Evolutionary conservation across 2,329 filamentous ascomycete species (phyloP).

Genomic region (Paecilomyces dactylethromorphus): DNA sequence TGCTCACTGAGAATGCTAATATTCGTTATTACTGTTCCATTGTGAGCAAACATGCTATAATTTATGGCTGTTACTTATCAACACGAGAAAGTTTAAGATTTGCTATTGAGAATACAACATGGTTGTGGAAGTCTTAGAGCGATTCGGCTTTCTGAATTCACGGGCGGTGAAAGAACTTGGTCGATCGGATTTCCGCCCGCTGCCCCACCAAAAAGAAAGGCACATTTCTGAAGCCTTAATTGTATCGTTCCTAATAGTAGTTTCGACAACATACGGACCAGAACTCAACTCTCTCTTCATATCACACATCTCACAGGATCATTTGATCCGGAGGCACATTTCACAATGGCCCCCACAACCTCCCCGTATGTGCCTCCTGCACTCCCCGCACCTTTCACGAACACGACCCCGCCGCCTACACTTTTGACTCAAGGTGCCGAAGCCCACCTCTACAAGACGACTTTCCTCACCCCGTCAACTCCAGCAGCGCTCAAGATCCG

Average conservation of each 20-base stretch:
- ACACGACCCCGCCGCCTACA: conserved; percentile 54
- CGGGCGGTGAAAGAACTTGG: neutral
- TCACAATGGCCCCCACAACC: conserved; percentile 8
- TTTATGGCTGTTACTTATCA: no score
- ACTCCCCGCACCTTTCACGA: conserved; percentile 60
- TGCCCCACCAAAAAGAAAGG: neutral
- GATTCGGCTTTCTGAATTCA: neutral
- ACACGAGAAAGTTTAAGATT: no score
- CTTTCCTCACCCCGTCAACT: conserved; percentile 61
- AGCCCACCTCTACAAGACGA: conserved; percentile 84
- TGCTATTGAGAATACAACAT: no score
- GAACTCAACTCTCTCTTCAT: neutral
- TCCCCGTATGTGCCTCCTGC: conserved; percentile 23
- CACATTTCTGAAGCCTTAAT: neutral
- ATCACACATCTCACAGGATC: neutral
- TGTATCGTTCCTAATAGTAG: neutral
- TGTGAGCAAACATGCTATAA: no score
- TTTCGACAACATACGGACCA: neutral
- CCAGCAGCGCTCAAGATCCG: conserved; percentile 85
- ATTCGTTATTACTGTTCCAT: no score
- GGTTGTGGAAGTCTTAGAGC: no score
- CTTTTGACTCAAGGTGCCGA: conserved; percentile 93
- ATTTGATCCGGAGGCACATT: neutral
- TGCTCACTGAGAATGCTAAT: no score
- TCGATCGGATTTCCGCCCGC: neutral